Evolutionary conservation across 2,329 filamentous ascomycete genomes (phyloP), one percentile per base, ranked within the genome.

Genomic region (Lachnellula hyalina): DNA sequence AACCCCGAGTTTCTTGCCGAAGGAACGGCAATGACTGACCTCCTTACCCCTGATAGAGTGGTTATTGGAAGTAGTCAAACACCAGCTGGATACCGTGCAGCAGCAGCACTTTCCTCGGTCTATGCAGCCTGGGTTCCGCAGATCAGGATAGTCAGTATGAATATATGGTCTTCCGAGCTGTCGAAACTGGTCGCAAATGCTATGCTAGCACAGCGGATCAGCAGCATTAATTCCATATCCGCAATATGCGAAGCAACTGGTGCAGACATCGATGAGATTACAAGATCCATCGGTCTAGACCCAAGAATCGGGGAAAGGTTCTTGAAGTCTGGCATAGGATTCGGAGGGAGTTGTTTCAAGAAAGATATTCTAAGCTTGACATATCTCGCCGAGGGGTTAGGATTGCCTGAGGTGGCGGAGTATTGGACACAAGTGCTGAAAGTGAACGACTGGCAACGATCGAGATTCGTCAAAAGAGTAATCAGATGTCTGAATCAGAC

Each of bases 1-100:
- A 92, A 92, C 71, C 89, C 89, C 5, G 89, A 93, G 69, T 93
- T 92, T 67, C 75, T 93, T 44, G 85, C 89, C 25, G 88, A 89
- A 61, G 89, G 89, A 51, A 90, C 86, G 4, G 88, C 89, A 4
- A 80, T 92, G 58, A 75, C 80, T 46, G 85, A 92, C 67, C 76
- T 93, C 8, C 77, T 89, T 49, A 72, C 78, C 57, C 88, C 89
- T 7, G 86, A 90, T 66, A 82, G 89, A 25, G 82, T 93, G 14
- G 75, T 93, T 42, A 90, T 93, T 67, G 89, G 89, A 14, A 89
- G 82, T 2, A 75, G 80, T 6, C 76, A 76, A 5, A 88, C 85
- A 0, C 70, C 77, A 1, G 73, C 78, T 2, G 87, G 87, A 23
- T 75, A 75, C 46, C 73, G 72, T 35, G 88, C 88, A 2, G 86